These are phyloP conservation scores for Saturnispora sekii DNA, from an alignment of 805 yeast genomes.

Conservation along the genomic window DNA sequence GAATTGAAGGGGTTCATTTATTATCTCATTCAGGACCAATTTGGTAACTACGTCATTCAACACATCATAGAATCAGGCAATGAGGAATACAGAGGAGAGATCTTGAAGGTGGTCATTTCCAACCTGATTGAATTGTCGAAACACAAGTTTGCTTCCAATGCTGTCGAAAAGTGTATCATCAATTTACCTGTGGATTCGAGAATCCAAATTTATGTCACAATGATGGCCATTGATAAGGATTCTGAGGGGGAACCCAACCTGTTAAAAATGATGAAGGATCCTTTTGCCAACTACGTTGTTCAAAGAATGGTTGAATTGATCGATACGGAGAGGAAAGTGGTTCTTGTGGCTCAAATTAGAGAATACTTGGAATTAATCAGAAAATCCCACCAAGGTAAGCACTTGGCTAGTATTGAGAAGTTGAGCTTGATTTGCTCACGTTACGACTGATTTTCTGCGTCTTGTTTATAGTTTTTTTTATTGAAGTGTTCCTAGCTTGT, in stretches of 20 bases:
- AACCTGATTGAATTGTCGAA: constrained; percentile 66
- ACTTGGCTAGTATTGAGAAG: constrained; percentile 73
- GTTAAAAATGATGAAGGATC: constrained; percentile 93
- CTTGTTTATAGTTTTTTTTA: constrained; percentile 2
- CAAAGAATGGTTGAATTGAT: constrained; percentile 87
- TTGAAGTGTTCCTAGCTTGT: background rate
- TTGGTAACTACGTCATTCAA: constrained; percentile 96
- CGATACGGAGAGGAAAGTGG: constrained; percentile 55
- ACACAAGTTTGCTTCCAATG: constrained; percentile 96
- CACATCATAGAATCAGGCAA: constrained; percentile 84
- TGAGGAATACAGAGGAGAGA: constrained; percentile 42
- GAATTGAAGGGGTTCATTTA: constrained; percentile 67
- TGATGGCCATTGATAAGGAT: constrained; percentile 44
- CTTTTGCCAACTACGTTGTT: constrained; percentile 94
- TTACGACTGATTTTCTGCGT: constrained; percentile 11
- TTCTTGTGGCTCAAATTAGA: constrained; percentile 64
- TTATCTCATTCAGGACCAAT: constrained; percentile 85
- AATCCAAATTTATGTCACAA: constrained; percentile 51
- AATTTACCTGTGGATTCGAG: constrained; percentile 60
- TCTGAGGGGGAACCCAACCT: constrained; percentile 62
- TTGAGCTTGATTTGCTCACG: constrained; percentile 48
- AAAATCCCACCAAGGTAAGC: constrained; percentile 67
- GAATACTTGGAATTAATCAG: constrained; percentile 70
- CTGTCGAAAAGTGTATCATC: constrained; percentile 86
- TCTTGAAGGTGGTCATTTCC: constrained; percentile 59